These are phyloP conservation scores for Naganishia vishniacii DNA, from an alignment of 768 basidiomycete species.

Conservation along the genomic window DNA sequence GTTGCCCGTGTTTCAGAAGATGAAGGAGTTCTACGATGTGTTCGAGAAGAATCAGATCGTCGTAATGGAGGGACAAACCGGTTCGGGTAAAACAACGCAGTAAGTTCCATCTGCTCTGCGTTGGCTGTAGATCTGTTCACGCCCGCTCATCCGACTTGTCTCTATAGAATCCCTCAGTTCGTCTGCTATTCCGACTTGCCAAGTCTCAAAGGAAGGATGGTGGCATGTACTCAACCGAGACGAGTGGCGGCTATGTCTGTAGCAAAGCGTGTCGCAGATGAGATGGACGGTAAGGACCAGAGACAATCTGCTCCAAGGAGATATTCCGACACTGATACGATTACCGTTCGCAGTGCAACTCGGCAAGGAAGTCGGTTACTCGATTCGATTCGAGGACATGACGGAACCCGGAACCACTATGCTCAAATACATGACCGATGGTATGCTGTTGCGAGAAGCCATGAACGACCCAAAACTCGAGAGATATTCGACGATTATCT, in stretches of 20 bases:
- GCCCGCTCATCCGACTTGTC: background rate
- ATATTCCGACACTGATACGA: background rate
- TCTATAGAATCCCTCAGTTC: slow-evolving; percentile 73
- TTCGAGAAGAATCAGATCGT: slow-evolving; percentile 76
- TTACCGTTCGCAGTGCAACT: slow-evolving; percentile 62
- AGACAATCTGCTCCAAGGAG: too few relatives aligned
- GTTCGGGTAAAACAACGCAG: slow-evolving; percentile 94
- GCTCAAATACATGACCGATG: slow-evolving; percentile 99
- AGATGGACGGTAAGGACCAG: slow-evolving; percentile 82
- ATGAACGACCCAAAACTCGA: slow-evolving; percentile 89
- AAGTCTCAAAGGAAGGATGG: slow-evolving; percentile 78
- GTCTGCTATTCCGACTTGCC: slow-evolving; percentile 89
- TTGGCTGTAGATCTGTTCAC: slow-evolving; percentile 52
- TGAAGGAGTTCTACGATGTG: slow-evolving; percentile 86
- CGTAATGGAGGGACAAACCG: slow-evolving; percentile 70
- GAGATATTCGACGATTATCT: slow-evolving; percentile 93
- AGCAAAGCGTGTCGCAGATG: slow-evolving; percentile 95
- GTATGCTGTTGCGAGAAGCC: slow-evolving; percentile 94
- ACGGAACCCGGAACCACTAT: slow-evolving; percentile 83
- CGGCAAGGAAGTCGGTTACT: slow-evolving; percentile 92
- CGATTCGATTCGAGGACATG: slow-evolving; percentile 98
- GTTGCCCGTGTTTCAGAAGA: slow-evolving; percentile 83
- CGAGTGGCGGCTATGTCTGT: slow-evolving; percentile 97
- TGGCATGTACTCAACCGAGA: slow-evolving; percentile 94
- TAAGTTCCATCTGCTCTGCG: slow-evolving; percentile 47